These are phyloP conservation scores for Solanum neorickii DNA, from an alignment of 257 asterid species.

Conservation along the genomic window DNA sequence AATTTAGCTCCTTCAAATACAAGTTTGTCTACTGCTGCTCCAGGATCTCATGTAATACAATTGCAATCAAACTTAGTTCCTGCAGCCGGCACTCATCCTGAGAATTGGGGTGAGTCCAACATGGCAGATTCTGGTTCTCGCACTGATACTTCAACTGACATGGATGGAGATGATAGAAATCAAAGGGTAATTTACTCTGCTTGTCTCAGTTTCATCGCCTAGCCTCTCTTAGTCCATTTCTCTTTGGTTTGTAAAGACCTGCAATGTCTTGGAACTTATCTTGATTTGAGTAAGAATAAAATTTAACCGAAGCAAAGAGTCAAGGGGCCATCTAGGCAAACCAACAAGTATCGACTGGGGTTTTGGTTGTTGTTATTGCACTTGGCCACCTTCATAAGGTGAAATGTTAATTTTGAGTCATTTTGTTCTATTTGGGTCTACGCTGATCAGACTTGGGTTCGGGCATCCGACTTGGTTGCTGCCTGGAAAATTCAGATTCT, in stretches of 20 bases:
- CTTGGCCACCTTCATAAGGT: background rate
- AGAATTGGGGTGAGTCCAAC: slow-evolving; percentile 91
- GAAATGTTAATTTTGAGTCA: background rate
- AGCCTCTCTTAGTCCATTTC: background rate
- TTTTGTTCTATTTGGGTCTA: background rate
- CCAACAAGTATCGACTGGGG: background rate
- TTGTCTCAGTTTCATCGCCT: background rate
- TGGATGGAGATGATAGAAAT: slow-evolving; percentile 60
- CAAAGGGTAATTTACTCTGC: slow-evolving; percentile 35
- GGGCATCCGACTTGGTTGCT: background rate
- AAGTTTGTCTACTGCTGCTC: slow-evolving; percentile 20
- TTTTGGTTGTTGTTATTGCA: background rate
- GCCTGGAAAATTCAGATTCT: background rate
- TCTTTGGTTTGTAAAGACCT: background rate
- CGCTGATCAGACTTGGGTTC: background rate
- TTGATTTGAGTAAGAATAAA: background rate
- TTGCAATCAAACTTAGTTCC: slow-evolving; percentile 29
- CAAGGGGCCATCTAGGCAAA: background rate
- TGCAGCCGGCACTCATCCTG: slow-evolving; percentile 35
- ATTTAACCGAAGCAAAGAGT: background rate
- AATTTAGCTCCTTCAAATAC: slow-evolving; percentile 26
- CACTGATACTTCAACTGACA: slow-evolving; percentile 74
- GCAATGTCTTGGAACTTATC: background rate
- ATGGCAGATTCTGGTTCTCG: slow-evolving; percentile 71
- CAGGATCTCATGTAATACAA: slow-evolving; percentile 35